Base-by-base conservation (phyloP, 2,329 filamentous ascomycete species). In the Penicillium expansum region DNA sequence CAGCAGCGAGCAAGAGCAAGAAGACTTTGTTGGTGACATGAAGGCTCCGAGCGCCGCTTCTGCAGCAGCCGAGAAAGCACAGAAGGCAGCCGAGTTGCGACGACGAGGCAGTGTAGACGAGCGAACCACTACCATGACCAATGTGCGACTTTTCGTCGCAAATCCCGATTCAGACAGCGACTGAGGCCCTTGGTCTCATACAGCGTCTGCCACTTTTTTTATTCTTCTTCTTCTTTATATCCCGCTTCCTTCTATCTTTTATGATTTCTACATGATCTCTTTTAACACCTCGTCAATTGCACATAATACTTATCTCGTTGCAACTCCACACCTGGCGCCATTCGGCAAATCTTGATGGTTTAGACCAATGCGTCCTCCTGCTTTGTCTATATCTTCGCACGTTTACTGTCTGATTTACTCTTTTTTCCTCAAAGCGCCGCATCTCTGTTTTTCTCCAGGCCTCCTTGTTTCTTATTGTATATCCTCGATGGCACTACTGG, bases 21-120 rank as follows among this genome's bases (percentile, higher is more conserved):
- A 84, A 59, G 79, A 82, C 57, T 77, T 77, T 5, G 69, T 84
- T 37, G 80, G 79, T 20, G 78, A 81, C 32, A 79, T 86, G 71
- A 69, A 76, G 63, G 72, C 75, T 54, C 73, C 79, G 1, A 76
- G 64, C 60, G 71, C 76, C 11, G 74, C 71, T 22, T 75, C 67
- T 37, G 59, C 69, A 2, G 74, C 75, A 13, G 63, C 71, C 33
- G 67, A 74, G 24, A 76, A 77, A 53, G 71, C 70, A 27, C 75
- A 74, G 41, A 76, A 70, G 55, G 71, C 73, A 10, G 77, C 79
- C 18, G 77, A 79, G 53, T 64, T 80, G 57, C 71, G 75, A 61
- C 72, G 78, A 50, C 71, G 77, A 55, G 78, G 77, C 20, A 80
- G 78, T 66, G 77, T 80, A 38, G 78, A 80, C 52, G 78, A 80